These are phyloP conservation scores for Lonicera japonica DNA, from an alignment of 129 eudicot species.

Conservation along the genomic window DNA sequence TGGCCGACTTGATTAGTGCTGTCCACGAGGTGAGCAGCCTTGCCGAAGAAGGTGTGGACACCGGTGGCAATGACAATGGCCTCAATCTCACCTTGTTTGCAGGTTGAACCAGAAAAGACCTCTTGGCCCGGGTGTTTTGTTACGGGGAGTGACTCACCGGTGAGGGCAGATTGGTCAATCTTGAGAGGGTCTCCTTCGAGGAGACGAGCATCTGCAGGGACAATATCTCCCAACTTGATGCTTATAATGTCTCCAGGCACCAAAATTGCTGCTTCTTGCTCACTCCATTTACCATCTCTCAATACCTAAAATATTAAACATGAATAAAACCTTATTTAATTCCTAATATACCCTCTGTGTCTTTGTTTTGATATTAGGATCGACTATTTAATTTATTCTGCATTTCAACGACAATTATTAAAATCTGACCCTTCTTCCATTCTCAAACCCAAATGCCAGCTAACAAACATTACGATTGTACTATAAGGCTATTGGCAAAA, in stretches of 20 bases:
- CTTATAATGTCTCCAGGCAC: slow-evolving; percentile 80
- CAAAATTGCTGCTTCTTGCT: slow-evolving; percentile 56
- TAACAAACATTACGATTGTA: too few relatives aligned
- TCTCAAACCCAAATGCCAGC: too few relatives aligned
- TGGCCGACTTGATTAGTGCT: slow-evolving; percentile 84
- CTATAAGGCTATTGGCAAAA: too few relatives aligned
- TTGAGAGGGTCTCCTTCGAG: slow-evolving; percentile 74
- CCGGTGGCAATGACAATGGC: slow-evolving; percentile 93
- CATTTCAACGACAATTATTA: too few relatives aligned
- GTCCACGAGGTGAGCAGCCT: slow-evolving; percentile 90
- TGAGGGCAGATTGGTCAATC: slow-evolving; percentile 77
- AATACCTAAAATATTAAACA: slow-evolving; percentile 8
- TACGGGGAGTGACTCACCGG: slow-evolving; percentile 80
- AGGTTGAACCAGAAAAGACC: slow-evolving; percentile 77
- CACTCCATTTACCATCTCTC: slow-evolving; percentile 74
- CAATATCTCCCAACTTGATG: slow-evolving; percentile 75
- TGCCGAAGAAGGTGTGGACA: slow-evolving; percentile 77
- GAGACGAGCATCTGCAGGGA: slow-evolving; percentile 81
- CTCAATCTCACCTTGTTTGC: slow-evolving; percentile 89
- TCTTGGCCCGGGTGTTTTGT: slow-evolving; percentile 58
- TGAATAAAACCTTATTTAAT: too few relatives aligned
- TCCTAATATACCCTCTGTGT: too few relatives aligned
- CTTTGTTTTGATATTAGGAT: too few relatives aligned
- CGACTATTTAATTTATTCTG: too few relatives aligned
- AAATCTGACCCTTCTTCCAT: too few relatives aligned